Evolutionary conservation across 441 rosid genomes (phyloP).

Genomic region (Pelargonium fulgidum): DNA sequence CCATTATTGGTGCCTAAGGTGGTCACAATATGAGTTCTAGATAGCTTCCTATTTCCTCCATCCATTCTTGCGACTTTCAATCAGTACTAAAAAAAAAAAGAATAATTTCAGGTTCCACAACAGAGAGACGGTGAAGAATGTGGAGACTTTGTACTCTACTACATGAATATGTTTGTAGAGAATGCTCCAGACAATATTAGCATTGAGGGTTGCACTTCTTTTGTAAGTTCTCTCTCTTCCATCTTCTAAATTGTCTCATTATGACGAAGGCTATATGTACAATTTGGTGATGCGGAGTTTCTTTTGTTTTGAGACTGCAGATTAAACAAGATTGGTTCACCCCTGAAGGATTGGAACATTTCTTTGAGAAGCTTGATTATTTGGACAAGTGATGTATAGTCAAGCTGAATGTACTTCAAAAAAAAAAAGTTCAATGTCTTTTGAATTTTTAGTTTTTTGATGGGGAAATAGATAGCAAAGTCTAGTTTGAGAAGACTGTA

Average conservation of each 20-base stretch:
- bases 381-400: conserved; percentile 5
- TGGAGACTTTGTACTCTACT: conserved; percentile 76
- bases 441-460: not conserved
- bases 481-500: no score
- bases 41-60: not conserved
- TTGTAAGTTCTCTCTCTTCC: conserved; percentile 41
- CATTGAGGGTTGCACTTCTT: conserved; percentile 42
- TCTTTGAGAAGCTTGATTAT: conserved; percentile 40
- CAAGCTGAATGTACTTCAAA: not conserved
- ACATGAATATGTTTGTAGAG: conserved; percentile 52
- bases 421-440: not conserved
- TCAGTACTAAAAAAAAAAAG: not conserved
- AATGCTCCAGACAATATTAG: conserved; percentile 50
- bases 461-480: not conserved
- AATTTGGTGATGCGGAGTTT: conserved; percentile 4
- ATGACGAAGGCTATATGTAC: not conserved
- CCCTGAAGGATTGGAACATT: conserved; percentile 38
- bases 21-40: conserved; percentile 12
- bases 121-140: conserved; percentile 73
- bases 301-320: conserved; percentile 34
- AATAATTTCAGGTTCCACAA: conserved; percentile 69
- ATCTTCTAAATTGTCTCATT: not conserved
- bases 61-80: not conserved
- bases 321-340: conserved; percentile 73
- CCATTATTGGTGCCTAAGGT: conserved; percentile 71